Base-by-base conservation (phyloP, 1,284 basidiomycete species). In the Leccinum griseonigrum region DNA sequence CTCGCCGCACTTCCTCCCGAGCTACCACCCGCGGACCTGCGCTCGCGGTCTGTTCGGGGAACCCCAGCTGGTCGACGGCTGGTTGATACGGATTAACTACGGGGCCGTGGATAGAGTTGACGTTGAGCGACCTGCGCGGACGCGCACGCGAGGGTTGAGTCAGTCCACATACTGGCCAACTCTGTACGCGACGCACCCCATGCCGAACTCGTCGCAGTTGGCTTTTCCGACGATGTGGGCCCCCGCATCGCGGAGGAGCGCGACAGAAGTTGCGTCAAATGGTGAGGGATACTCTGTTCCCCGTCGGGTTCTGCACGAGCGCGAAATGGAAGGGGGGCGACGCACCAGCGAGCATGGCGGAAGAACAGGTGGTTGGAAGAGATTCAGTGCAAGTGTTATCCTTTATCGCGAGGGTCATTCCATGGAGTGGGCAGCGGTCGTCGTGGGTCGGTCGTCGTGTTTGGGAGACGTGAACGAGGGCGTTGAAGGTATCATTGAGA, bases 201-300 rank as follows among this genome's bases (percentile, higher is more conserved):
- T 99, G 0, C 96, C 96, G 76, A 99, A 99, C 75, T 98, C 97
- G 73, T 99, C 97, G 76, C 95, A 95, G 72, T 98, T 98, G 0
- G 95, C 91, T 77, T 97, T 97, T 2, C 94, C 95, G 0, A 90
- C 71, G 13, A 98, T 84, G 9, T 83, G 74, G 0, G 90, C 94
- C 1, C 94, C 95, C 0, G 84, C 81, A 0, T 77, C 65, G 1
- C 82, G 78, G 0, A 99, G 77, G 2, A 87, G 75, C 1, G 77
- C 65, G 0, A 98, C 92, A 4, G 91, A 91, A 0, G 94, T 95
- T 54, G 97, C 95, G 72, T 95, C 91, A 70, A 91, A 95, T 0
- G 94, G 94, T 0, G 96, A 86, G 0, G 69, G 73, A 69, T 92
- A 98, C 28, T 84, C 90, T 91, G 54, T 58, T 54, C 46, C n/a